These are phyloP conservation scores for Exophiala bonariae DNA, from an alignment of 2,329 filamentous ascomycete genomes.

Conservation along the genomic window DNA sequence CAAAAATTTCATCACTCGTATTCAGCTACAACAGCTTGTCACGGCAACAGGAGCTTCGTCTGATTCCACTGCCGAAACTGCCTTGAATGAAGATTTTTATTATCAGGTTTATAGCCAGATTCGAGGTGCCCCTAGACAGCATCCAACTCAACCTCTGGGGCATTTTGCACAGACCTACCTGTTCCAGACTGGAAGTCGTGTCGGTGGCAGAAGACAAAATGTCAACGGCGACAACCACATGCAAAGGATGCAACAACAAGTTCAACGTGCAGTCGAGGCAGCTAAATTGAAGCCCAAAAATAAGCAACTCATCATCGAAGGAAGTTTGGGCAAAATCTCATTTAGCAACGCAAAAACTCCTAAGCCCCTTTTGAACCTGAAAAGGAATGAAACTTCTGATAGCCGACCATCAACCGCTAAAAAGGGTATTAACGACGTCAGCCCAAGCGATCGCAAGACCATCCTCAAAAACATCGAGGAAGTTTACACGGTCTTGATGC, in stretches of 20 bases:
- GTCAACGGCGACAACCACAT: constrained; percentile 93
- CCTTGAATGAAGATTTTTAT: constrained; percentile 92
- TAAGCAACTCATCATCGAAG: constrained; percentile 93
- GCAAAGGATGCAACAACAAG: constrained; percentile 98
- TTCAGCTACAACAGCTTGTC: constrained; percentile 94
- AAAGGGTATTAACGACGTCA: constrained; percentile 49
- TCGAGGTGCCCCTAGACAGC: constrained; percentile 81
- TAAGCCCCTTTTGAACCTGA: constrained; percentile 92
- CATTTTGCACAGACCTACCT: constrained; percentile 98
- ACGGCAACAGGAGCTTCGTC: constrained; percentile 85
- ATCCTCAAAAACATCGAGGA: constrained; percentile 84
- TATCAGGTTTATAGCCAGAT: constrained; percentile 98
- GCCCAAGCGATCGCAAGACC: constrained; percentile 73
- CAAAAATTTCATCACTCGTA: constrained; percentile 98
- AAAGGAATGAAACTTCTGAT: constrained; percentile 71
- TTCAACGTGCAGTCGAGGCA: constrained; percentile 93
- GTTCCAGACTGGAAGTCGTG: constrained; percentile 86
- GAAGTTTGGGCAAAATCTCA: constrained; percentile 94
- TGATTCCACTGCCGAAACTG: constrained; percentile 76
- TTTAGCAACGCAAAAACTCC: constrained; percentile 99
- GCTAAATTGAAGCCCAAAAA: constrained; percentile 98
- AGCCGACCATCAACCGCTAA: constrained; percentile 46
- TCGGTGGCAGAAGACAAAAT: constrained; percentile 72
- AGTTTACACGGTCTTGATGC: constrained; percentile 86
- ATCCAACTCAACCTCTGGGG: constrained; percentile 87